Percentiles rank a stretch among this genome's conserved stretches.
phyloP scores from a whole-genome alignment of 2,329 filamentous ascomycete genomes.

The Tolypocladium ovalisporum region DNA sequence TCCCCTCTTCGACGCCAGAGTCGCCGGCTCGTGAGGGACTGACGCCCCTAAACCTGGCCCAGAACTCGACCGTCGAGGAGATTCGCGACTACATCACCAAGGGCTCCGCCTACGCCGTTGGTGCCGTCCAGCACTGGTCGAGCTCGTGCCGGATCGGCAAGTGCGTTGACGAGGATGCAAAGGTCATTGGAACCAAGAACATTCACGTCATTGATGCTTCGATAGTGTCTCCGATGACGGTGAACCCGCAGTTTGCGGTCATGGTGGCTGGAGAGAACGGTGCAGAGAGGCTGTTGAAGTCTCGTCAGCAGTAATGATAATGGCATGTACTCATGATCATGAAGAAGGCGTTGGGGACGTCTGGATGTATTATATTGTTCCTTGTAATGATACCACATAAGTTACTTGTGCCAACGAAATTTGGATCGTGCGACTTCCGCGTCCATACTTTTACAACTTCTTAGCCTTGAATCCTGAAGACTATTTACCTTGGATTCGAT shows the following conservation, averaged over 20 bases:
- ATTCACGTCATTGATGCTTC: slow-evolving; percentile 40
- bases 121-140: slow-evolving; percentile 42
- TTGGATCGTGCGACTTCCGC: too few species aligned
- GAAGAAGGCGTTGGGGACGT: neutral
- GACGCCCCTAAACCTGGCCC: slow-evolving; percentile 35
- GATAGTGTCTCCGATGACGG: slow-evolving; percentile 37
- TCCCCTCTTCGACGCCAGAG: slow-evolving; percentile 16
- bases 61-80: slow-evolving; percentile 32
- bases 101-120: slow-evolving; percentile 32
- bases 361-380: neutral
- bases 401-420: too few species aligned
- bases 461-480: too few species aligned
- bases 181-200: slow-evolving; percentile 36
- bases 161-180: slow-evolving; percentile 36
- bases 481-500: too few species aligned
- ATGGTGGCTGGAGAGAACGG: slow-evolving; percentile 43
- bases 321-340: neutral
- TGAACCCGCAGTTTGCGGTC: slow-evolving; percentile 43
- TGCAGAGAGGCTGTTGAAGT: slow-evolving; percentile 30
- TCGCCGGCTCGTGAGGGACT: slow-evolving; percentile 23
- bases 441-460: too few species aligned
- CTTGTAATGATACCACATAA: neutral
- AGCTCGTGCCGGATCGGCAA: slow-evolving; percentile 37
- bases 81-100: slow-evolving; percentile 40
- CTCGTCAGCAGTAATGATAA: neutral